A percentile compares a stretch with the other conserved stretches of the same genome.
Conservation (phyloP, 2,329 filamentous ascomycete species). For the Colletotrichum euphorbiae region DNA sequence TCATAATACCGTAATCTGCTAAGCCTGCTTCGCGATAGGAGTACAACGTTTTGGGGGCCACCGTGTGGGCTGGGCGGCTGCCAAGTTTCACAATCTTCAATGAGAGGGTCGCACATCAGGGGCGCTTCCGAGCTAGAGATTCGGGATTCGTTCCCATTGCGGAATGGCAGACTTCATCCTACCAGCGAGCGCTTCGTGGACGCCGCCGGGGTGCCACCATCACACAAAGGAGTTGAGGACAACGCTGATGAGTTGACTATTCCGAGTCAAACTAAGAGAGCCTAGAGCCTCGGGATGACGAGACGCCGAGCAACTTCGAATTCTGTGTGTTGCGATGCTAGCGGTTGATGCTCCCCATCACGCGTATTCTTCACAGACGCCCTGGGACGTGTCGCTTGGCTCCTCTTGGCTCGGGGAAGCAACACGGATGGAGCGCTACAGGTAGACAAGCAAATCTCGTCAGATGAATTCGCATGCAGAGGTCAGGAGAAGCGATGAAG, state of each 20-base stretch:
- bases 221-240: too few relatives aligned
- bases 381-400: background rate
- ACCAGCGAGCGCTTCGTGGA: background rate
- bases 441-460: background rate
- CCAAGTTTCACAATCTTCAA: too few relatives aligned
- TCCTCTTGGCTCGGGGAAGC: conserved; percentile 2
- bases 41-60: too few relatives aligned
- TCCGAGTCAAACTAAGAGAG: background rate
- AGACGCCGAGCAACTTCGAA: background rate
- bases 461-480: background rate
- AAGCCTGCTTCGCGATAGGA: too few relatives aligned
- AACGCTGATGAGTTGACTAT: too few relatives aligned
- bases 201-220: background rate
- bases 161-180: background rate
- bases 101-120: too few relatives aligned
- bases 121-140: too few relatives aligned
- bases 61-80: too few relatives aligned
- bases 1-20: too few relatives aligned
- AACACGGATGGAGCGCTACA: conserved; percentile 1
- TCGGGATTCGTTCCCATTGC: background rate
- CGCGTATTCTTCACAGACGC: background rate
- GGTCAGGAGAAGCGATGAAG: background rate
- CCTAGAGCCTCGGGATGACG: background rate
- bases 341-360: conserved; percentile 1
- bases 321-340: background rate